Evolutionary conservation across 768 basidiomycete genomes (phyloP), one percentile per base, ranked within the genome.

Genomic region (Aureoboletus auriporus): DNA sequence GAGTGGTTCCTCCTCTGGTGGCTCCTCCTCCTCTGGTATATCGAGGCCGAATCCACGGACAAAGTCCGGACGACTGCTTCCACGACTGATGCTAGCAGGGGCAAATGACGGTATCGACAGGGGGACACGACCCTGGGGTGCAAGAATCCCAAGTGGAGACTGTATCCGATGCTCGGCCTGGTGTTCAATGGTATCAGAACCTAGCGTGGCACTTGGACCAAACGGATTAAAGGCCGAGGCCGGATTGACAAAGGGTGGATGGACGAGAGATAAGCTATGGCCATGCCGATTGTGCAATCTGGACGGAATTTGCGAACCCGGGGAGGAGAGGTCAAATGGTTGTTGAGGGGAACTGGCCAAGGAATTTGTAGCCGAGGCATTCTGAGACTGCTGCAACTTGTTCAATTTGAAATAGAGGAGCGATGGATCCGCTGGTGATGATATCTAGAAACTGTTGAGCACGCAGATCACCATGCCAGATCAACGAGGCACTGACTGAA

Each of bases 381-480:
- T 68, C 56, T 88, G 86, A 0, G 84, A 76, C 66, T 84, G 84
- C 53, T 89, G 89, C 9, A 93, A 73, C 67, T 89, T 89, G 69
- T 89, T 89, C 38, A 92, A 73, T 65, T 89, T 91, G 70, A 86
- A 90, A 55, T 82, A 76, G 16, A 93, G 72, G 20, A 93, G 67
- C 16, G 86, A 85, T 27, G 90, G 89, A 62, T 92, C 90, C 5
- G 89, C 89, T 27, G 90, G 89, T n/a, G 89, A 91, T 2, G 90
- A 92, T 68, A 92, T 88, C 90, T 93, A 59, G 20, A 60, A n/a
- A 27, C 46, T 39, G 16, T 20, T 49, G 35, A 45, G 45, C 41
- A 39, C 39, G 31, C 36, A 38, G 12, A 47, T 42, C 36, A 49
- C 54, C 63, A 57, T 54, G 51, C 44, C 51, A 37, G 52, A 49